These are phyloP conservation scores for Saccharomyces hybrid DNA, from an alignment of 1,139 yeast species.

Conservation along the genomic window DNA sequence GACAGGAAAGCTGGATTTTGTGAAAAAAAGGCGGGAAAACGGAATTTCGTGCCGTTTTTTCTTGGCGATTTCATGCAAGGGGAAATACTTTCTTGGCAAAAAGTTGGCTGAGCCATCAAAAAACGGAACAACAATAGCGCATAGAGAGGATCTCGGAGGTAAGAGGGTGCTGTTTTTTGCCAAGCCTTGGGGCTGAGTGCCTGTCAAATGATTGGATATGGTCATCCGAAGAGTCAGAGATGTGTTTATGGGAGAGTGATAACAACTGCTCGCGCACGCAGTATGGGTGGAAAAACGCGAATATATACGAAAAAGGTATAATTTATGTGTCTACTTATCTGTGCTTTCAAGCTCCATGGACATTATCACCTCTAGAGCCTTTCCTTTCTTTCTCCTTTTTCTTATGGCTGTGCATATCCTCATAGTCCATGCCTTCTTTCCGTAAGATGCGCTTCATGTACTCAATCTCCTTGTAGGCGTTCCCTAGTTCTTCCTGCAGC, in stretches of 20 bases:
- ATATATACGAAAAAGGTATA: no score
- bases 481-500: slow-evolving; percentile 69
- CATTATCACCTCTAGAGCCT: not conserved
- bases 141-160: not conserved
- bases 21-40: not conserved
- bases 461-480: slow-evolving; percentile 87
- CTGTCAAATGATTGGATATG: no score
- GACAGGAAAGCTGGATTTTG: not conserved
- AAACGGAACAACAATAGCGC: not conserved
- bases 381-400: not conserved
- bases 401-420: slow-evolving; percentile 4
- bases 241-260: not conserved
- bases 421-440: slow-evolving; percentile 11
- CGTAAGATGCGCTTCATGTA: slow-evolving; percentile 51
- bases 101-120: not conserved
- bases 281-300: no score
- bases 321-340: not conserved
- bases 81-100: not conserved
- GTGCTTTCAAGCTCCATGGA: not conserved
- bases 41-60: not conserved
- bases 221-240: not conserved
- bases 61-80: not conserved
- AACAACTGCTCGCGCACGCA: not conserved
- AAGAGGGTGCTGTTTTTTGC: no score
- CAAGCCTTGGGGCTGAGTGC: no score